phyloP scores from a whole-genome alignment of 441 rosid genomes.

The Adansonia grandidieri region DNA sequence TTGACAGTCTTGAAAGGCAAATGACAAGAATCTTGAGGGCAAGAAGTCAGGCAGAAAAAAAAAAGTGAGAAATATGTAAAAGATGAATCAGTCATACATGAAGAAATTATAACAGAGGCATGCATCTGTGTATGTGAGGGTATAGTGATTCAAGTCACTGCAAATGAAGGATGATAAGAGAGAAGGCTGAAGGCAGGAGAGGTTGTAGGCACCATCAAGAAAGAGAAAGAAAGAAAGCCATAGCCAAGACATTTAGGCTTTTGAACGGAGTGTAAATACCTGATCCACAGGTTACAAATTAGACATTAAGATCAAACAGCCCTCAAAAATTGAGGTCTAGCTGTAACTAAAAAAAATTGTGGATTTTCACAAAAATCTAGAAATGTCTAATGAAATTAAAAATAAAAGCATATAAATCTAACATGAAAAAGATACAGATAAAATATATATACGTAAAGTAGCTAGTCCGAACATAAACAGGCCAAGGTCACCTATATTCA shows the following conservation, averaged over 20 bases:
- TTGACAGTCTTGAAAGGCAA: background rate
- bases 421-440: background rate
- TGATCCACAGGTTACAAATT: background rate
- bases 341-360: background rate
- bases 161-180: background rate
- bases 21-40: background rate
- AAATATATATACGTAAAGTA: background rate
- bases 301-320: background rate
- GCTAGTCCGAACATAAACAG: background rate
- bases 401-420: background rate
- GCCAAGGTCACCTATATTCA: constrained; percentile 3
- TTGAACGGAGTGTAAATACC: background rate
- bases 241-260: background rate
- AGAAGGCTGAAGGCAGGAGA: background rate
- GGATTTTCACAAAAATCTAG: background rate
- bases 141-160: background rate
- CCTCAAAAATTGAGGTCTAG: constrained; percentile 10
- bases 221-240: background rate
- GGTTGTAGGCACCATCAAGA: background rate
- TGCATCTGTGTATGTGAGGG: background rate
- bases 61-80: background rate
- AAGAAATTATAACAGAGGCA: background rate
- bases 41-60: background rate
- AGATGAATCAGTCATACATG: background rate
- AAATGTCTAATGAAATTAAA: background rate